These are phyloP conservation scores for Populus alba DNA, from an alignment of 345 rosid species.

Conservation along the genomic window DNA sequence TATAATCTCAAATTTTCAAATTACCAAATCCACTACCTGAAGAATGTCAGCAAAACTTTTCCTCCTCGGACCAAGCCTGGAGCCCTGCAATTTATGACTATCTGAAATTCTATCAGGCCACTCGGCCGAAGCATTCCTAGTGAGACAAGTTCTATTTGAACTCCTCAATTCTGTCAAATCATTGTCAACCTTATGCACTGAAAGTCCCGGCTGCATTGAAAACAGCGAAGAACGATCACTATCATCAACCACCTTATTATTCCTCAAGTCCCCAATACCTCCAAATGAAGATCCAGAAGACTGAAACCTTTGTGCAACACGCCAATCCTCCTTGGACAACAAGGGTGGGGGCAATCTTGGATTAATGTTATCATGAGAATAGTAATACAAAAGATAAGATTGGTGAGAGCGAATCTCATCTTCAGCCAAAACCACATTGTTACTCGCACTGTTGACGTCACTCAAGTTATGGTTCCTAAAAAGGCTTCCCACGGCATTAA, in stretches of 20 bases:
- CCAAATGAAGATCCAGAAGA: constrained; percentile 51
- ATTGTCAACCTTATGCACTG: constrained; percentile 55
- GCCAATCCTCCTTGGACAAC: constrained; percentile 91
- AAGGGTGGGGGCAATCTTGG: constrained; percentile 87
- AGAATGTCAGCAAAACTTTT: constrained; percentile 97
- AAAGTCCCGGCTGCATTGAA: constrained; percentile 68
- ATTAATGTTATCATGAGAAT: constrained; percentile 69
- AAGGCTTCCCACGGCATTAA: constrained; percentile 65
- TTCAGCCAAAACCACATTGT: constrained; percentile 50
- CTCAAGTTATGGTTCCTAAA: constrained; percentile 43
- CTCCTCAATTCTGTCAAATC: constrained; percentile 68
- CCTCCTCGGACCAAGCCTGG: constrained; percentile 69
- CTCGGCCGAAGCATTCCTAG: constrained; percentile 44
- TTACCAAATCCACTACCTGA: constrained; percentile 48
- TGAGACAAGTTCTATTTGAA: constrained; percentile 36
- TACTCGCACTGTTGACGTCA: constrained; percentile 28
- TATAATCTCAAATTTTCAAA: neutral
- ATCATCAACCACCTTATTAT: constrained; percentile 30
- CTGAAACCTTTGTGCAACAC: constrained; percentile 77
- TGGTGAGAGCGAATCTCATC: constrained; percentile 85
- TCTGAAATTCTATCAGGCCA: constrained; percentile 48
- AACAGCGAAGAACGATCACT: constrained; percentile 56
- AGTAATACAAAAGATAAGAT: constrained; percentile 71
- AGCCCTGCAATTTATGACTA: constrained; percentile 37
- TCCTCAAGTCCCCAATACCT: constrained; percentile 55